Percentiles rank a stretch among this genome's conserved stretches.
Evolutionary conservation across 169 alveolate species (phyloP).

Genomic region (Eimeria necatrix): DNA sequence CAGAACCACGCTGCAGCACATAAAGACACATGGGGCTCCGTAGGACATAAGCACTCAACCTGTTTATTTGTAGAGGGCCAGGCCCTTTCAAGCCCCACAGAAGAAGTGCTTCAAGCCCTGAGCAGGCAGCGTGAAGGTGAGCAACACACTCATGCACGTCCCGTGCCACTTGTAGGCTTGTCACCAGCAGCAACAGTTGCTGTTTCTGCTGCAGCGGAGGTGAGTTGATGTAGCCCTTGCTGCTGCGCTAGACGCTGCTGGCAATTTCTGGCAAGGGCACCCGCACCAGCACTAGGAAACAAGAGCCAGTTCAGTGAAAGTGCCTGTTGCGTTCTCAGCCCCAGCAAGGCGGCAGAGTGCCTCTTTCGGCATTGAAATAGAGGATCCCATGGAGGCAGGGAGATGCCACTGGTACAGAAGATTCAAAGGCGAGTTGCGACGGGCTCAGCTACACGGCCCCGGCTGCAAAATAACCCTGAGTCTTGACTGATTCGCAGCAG

Average conservation of each 20-base stretch:
- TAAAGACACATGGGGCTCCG: neutral
- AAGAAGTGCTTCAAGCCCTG: neutral
- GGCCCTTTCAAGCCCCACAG: neutral
- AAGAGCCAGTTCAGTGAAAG: neutral
- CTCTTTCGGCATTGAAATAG: conserved; percentile 1
- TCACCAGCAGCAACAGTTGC: conserved; percentile 28
- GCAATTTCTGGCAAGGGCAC: too few relatives aligned
- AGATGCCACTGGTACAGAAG: neutral
- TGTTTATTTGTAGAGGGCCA: neutral
- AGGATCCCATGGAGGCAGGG: conserved; percentile 15
- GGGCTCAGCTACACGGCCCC: neutral
- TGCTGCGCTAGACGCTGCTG: too few relatives aligned
- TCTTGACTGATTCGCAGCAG: neutral
- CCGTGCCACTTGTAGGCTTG: neutral
- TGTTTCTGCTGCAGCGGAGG: conserved; percentile 7
- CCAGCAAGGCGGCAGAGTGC: neutral
- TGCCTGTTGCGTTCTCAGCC: neutral
- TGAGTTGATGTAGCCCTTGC: too few relatives aligned
- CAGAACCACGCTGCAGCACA: too few relatives aligned
- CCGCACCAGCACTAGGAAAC: too few relatives aligned
- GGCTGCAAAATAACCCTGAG: neutral
- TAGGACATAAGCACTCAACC: neutral
- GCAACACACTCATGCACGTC: neutral
- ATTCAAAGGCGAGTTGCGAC: neutral
- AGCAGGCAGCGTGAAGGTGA: neutral